phyloP scores from a whole-genome alignment of 257 asterid species.

The Plantago ovata region DNA sequence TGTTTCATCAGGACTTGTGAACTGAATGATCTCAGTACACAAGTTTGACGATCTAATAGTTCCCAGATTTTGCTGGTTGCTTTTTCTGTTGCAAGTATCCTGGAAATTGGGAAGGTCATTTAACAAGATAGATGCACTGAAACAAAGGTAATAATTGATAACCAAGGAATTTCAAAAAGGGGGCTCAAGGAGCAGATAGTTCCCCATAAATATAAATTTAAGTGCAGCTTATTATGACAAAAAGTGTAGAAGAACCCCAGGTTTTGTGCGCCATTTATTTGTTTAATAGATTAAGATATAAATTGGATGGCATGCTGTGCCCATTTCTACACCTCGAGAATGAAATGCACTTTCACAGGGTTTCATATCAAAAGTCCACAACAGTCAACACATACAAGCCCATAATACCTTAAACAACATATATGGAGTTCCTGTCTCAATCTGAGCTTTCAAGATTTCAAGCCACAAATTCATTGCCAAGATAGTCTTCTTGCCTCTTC shows the following conservation, averaged over 20 bases:
- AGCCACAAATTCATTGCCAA: conserved; percentile 47
- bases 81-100: conserved; percentile 93
- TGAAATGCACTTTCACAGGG: neutral
- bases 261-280: neutral
- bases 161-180: too few relatives aligned
- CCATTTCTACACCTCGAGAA: neutral
- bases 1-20: conserved; percentile 83
- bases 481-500: conserved; percentile 53
- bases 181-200: too few relatives aligned
- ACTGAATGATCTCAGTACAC: conserved; percentile 89
- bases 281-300: neutral
- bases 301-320: neutral
- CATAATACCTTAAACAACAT: conserved; percentile 50
- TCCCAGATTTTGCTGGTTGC: conserved; percentile 95
- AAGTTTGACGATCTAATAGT: conserved; percentile 88
- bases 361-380: neutral
- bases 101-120: conserved; percentile 17
- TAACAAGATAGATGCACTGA: neutral
- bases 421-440: conserved; percentile 63
- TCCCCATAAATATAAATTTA: too few relatives aligned
- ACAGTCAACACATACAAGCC: neutral
- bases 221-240: too few relatives aligned
- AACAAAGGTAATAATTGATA: too few relatives aligned
- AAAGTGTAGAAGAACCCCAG: neutral
- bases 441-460: conserved; percentile 55